Evolutionary conservation across 2,329 filamentous ascomycete genomes (phyloP), one percentile per base, ranked within the genome.

Genomic region (Colletotrichum destructivum): DNA sequence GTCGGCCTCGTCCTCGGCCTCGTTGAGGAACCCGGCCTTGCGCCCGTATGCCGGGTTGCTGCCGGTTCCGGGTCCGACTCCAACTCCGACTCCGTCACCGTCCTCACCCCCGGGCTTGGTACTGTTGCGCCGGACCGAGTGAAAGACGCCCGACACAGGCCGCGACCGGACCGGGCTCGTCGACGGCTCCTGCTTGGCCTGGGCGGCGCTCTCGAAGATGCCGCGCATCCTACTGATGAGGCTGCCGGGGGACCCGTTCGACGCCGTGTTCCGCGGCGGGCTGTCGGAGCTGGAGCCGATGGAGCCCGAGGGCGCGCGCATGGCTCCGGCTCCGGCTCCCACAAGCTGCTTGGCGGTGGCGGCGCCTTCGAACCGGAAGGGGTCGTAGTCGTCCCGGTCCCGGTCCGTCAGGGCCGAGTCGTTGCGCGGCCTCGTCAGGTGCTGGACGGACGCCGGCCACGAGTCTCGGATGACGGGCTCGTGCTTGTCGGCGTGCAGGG

Each of bases 221-320:
- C 75, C 83, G 26, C 83, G 80, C 79, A 85, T 82, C 42, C 80
- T 79, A 62, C 81, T 78, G 76, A 85, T 84, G 23, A 84, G 74
- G 16, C 76, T 78, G 12, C 76, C 77, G 1, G 78, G 75, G 1
- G 77, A 77, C 1, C 72, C 67, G 5, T 57, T 54, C 2, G 73
- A 31, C 3, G 71, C 71, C 1, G 69, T 46, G 11, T 54, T 68
- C 46, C 62, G 62, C 7, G 35, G 49, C 16, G 62, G 60, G 55
- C 64, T 65, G 55, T 60, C 44, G 42, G 55, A 62, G 57, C 60
- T 26, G n/a, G 65, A 64, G 35, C 62, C 51, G 7, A 68, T 42
- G 18, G 66, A 69, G 15, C 55, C 55, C 3, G 64, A 40, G 12
- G 62, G 47, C 12, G 38, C 55, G 18, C 61, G 62, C 49, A 68